Evolutionary conservation across 179 eudicot species (phyloP), one percentile per base, ranked within the genome.

Genomic region (Beta lomatogona): DNA sequence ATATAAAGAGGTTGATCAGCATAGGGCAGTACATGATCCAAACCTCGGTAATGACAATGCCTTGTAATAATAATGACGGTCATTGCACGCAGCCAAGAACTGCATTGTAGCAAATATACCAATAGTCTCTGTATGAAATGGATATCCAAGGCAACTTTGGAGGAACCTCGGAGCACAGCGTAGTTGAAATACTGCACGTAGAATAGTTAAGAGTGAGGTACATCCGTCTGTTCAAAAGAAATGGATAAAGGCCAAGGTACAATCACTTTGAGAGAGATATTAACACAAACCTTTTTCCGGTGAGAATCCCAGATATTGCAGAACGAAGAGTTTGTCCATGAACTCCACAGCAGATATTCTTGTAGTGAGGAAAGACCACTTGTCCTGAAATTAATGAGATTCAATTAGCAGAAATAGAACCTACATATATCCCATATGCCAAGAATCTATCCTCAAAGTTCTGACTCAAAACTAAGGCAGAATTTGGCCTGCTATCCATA

Each of bases 141-240:
- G 72, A 77, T 77, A 92, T 87, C 98, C 97, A 97, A n/a, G 93
- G 98, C 90, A 88, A 78, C 36, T 84, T 86, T 71, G 88, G 76
- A 76, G 91, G 91, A 83, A 90, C 82, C 80, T 87, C 85, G 6
- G 81, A 70, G 25, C 83, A 89, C 65, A 72, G 84, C 67, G 83
- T 75, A 48, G 84, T 81, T 52, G 89, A 88, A 81, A 85, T 80
- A 79, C 97, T 96, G 92, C 81, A 83, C 25, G 10, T n/a, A 55
- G 5, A 48, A 61, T 50, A 9, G 36, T 19, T 36, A 21, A 8
- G 21, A 53, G 65, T 80, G 82, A 57, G 18, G 15, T 75, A 64
- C 54, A 36, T 48, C 5, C 61, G 3, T 31, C 2, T 7, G 55
- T 45, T 4, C 1, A 13, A 5, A 41, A 15, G 7, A 18, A 46